Percentiles rank a stretch among this genome's conserved stretches.
These are phyloP conservation scores for Amyloporia xantha DNA, from an alignment of 768 basidiomycete genomes.

Conservation along the genomic window DNA sequence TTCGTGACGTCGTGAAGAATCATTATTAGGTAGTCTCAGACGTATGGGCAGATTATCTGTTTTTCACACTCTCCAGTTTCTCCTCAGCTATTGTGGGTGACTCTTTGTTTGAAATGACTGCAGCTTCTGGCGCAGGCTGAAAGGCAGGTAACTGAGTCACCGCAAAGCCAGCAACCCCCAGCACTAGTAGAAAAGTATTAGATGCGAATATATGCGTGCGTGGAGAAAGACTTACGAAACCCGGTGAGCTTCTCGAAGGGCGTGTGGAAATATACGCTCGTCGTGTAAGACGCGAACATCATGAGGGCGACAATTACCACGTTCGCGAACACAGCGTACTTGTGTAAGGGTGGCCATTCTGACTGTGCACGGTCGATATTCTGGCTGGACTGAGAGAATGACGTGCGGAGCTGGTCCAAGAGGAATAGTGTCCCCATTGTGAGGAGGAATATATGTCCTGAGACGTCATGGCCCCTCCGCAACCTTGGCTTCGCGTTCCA, in stretches of 20 bases:
- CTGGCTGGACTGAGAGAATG: conserved; percentile 26
- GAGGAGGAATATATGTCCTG: conserved; percentile 89
- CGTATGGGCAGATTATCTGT: too few relatives aligned
- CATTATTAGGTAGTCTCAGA: too few relatives aligned
- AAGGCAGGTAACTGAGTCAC: conserved; percentile 24
- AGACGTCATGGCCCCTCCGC: conserved; percentile 83
- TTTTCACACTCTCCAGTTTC: not conserved
- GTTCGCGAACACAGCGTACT: conserved; percentile 40
- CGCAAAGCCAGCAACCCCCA: conserved; percentile 31
- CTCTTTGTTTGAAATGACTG: not conserved
- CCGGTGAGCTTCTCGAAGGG: conserved; percentile 86
- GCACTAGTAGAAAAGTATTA: conserved; percentile 20
- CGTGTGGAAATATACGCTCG: conserved; percentile 87
- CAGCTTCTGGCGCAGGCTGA: not conserved
- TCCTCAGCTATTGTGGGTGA: not conserved
- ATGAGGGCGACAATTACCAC: conserved; percentile 50
- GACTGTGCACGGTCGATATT: conserved; percentile 17
- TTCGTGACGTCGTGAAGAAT: too few relatives aligned
- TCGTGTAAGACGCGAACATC: conserved; percentile 72
- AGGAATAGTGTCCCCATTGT: conserved; percentile 76
- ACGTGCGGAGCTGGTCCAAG: conserved; percentile 61
- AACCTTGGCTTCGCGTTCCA: conserved; percentile 55
- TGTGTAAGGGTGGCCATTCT: conserved; percentile 40
- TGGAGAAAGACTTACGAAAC: conserved; percentile 48
- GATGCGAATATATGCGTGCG: not conserved